These are phyloP conservation scores for Amphirosellinia nigrospora DNA, from an alignment of 495 filamentous ascomycete genomes.

Conservation along the genomic window DNA sequence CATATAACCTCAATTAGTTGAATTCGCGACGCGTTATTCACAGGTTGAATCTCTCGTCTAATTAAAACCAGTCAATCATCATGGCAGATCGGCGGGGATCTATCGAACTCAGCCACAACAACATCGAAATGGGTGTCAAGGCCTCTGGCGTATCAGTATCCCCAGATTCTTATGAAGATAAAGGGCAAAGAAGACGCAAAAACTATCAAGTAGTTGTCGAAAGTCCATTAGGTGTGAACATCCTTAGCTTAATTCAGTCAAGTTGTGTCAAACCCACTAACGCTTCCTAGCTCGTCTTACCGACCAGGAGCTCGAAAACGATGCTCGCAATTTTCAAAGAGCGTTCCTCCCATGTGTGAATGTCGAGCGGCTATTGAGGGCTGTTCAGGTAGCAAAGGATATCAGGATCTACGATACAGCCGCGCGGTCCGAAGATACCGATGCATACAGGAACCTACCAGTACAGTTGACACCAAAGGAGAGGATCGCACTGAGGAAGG, in stretches of 20 bases:
- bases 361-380: slow-evolving; percentile 29
- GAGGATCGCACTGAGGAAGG: slow-evolving; percentile 33
- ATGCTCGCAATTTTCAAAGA: slow-evolving; percentile 32
- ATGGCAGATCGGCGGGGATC: slow-evolving; percentile 27
- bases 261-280: slow-evolving; percentile 12
- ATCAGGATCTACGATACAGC: slow-evolving; percentile 34
- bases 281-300: slow-evolving; percentile 30
- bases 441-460: slow-evolving; percentile 16
- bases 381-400: slow-evolving; percentile 39
- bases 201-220: slow-evolving; percentile 35
- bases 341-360: slow-evolving; percentile 27
- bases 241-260: background rate
- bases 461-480: slow-evolving; percentile 32
- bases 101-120: background rate
- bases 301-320: slow-evolving; percentile 35
- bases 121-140: slow-evolving; percentile 18
- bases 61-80: background rate
- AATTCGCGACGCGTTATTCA: background rate
- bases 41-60: background rate
- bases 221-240: slow-evolving; percentile 34
- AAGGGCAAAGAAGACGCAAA: slow-evolving; percentile 29
- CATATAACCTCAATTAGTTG: background rate
- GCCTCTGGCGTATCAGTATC: slow-evolving; percentile 1
- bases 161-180: slow-evolving; percentile 5
- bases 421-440: slow-evolving; percentile 28